Percentiles rank a stretch among this genome's conserved stretches.
These are phyloP conservation scores for Dunaliella primolecta DNA, from an alignment of 139 green algal genomes.

Conservation along the genomic window DNA sequence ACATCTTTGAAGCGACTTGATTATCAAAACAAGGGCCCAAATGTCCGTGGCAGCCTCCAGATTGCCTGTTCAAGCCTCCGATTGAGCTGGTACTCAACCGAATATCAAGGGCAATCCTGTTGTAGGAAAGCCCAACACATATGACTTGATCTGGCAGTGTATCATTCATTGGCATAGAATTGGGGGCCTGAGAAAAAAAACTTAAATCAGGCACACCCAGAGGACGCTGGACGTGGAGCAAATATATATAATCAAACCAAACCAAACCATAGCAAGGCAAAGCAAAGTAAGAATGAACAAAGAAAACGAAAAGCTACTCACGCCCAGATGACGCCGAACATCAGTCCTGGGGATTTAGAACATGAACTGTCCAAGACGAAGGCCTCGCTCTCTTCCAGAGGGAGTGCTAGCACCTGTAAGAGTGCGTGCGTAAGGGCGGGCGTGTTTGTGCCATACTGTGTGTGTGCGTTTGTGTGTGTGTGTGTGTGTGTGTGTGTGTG, in stretches of 20 bases:
- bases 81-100: too few species aligned
- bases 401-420: conserved; percentile 57
- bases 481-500: too few species aligned
- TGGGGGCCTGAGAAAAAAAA: background rate
- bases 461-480: too few species aligned
- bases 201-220: background rate
- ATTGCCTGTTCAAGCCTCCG: too few species aligned
- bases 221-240: background rate
- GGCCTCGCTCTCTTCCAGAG: conserved; percentile 34
- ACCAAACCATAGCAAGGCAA: background rate
- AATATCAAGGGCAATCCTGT: too few species aligned
- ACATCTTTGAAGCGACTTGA: too few species aligned
- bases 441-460: too few species aligned
- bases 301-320: background rate
- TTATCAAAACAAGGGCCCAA: too few species aligned
- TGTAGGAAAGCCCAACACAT: background rate
- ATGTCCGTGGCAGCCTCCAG: too few species aligned
- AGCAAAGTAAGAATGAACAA: background rate
- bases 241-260: too few species aligned
- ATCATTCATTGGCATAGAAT: background rate
- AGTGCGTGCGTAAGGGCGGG: too few species aligned
- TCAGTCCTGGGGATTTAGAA: conserved; percentile 63
- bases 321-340: conserved; percentile 73
- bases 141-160: background rate
- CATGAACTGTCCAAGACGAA: conserved; percentile 63